Percentiles rank a stretch among this genome's conserved stretches.
phyloP scores from a whole-genome alignment of 164 flowering plant species.

The Cinnamomum chago region DNA sequence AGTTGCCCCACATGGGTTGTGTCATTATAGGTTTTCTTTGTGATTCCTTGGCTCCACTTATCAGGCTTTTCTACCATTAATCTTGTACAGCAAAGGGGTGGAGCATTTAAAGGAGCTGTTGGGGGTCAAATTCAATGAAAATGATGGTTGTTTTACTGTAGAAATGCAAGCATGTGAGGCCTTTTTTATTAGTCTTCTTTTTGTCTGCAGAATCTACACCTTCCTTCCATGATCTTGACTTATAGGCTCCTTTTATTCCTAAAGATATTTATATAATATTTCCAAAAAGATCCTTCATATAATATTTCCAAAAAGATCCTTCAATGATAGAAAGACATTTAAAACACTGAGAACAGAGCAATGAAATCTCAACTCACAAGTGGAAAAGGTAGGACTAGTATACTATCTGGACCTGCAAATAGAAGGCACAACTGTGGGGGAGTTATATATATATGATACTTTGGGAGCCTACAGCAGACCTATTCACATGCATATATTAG shows the following conservation, averaged over 20 bases:
- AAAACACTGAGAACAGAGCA: too few species aligned
- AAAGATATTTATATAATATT: neutral
- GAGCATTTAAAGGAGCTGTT: neutral
- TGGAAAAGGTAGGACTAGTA: too few species aligned
- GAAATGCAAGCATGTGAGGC: constrained; percentile 10
- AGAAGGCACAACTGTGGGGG: too few species aligned
- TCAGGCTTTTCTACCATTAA: neutral
- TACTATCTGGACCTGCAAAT: too few species aligned
- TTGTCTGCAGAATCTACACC: neutral
- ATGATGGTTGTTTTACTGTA: constrained; percentile 3
- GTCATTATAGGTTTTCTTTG: neutral
- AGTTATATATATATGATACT: too few species aligned
- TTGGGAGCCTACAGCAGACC: too few species aligned
- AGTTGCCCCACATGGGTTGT: neutral
- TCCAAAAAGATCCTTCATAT: neutral
- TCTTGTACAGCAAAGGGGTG: neutral
- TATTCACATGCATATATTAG: too few species aligned
- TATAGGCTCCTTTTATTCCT: neutral
- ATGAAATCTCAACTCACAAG: too few species aligned
- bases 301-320: neutral
- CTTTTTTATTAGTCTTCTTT: neutral
- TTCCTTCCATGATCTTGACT: constrained; percentile 1
- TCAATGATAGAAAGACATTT: neutral
- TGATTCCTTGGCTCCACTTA: constrained; percentile 2
- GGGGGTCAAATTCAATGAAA: neutral